These are phyloP conservation scores for Linnemannia schmuckeri DNA, from an alignment of 192 early-diverging fungal species.

Conservation along the genomic window DNA sequence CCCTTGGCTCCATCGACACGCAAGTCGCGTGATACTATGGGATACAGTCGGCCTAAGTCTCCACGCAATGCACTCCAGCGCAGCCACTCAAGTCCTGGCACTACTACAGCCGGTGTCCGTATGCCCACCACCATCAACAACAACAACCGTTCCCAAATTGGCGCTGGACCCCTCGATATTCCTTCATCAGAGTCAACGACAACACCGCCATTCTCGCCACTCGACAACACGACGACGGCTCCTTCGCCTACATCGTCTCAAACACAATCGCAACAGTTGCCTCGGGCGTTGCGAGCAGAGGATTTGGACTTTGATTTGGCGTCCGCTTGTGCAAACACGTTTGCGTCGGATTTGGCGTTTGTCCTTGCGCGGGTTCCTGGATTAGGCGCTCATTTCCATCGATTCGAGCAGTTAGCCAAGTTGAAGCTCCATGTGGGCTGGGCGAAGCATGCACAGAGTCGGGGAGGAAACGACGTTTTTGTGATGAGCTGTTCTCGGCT, in stretches of 20 bases:
- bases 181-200: neutral
- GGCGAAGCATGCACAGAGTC: constrained; percentile 56
- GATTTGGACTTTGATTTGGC: constrained; percentile 51
- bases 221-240: neutral
- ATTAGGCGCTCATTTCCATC: constrained; percentile 51
- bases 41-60: constrained; percentile 2
- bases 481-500: constrained; percentile 52
- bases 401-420: constrained; percentile 53
- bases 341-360: constrained; percentile 48
- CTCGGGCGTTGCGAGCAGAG: constrained; percentile 18
- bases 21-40: constrained; percentile 8
- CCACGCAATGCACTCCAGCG: constrained; percentile 20
- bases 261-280: constrained; percentile 1
- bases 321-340: constrained; percentile 50
- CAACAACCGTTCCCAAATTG: neutral
- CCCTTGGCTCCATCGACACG: neutral
- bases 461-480: constrained; percentile 54
- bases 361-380: constrained; percentile 49
- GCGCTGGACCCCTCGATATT: neutral
- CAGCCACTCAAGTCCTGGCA: constrained; percentile 40
- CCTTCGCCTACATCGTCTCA: neutral
- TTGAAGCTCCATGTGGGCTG: constrained; percentile 51
- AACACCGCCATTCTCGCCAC: neutral
- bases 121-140: neutral
- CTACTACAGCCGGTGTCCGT: neutral